These are phyloP conservation scores for Alternaria arbusti DNA, from an alignment of 2,329 filamentous ascomycete genomes.

Conservation along the genomic window DNA sequence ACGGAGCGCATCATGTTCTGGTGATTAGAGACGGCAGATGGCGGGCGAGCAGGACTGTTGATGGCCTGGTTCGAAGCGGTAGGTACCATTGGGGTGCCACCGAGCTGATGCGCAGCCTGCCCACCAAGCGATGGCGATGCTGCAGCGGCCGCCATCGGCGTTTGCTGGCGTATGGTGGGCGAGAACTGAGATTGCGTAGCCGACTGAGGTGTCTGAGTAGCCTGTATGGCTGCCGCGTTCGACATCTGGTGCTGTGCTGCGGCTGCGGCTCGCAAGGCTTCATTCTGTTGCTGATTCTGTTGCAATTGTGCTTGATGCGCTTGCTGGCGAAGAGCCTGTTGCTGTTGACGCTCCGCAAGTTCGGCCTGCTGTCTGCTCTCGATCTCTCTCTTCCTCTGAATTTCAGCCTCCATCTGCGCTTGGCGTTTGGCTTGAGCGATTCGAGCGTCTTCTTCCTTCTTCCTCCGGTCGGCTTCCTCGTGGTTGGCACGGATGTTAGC, in stretches of 20 bases:
- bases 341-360: slow-evolving; percentile 54
- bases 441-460: slow-evolving; percentile 58
- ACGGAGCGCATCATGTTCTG: slow-evolving; percentile 48
- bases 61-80: slow-evolving; percentile 47
- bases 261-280: slow-evolving; percentile 44
- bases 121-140: slow-evolving; percentile 51
- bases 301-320: slow-evolving; percentile 41
- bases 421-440: slow-evolving; percentile 49
- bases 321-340: slow-evolving; percentile 56
- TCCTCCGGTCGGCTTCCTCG: slow-evolving; percentile 68
- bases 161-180: slow-evolving; percentile 60
- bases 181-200: slow-evolving; percentile 66
- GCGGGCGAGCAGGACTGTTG: slow-evolving; percentile 47
- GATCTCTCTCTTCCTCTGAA: slow-evolving; percentile 43
- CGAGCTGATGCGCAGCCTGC: slow-evolving; percentile 45
- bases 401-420: slow-evolving; percentile 43
- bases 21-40: slow-evolving; percentile 48
- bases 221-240: slow-evolving; percentile 28
- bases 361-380: slow-evolving; percentile 43
- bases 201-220: slow-evolving; percentile 58
- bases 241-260: slow-evolving; percentile 41
- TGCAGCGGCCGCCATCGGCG: slow-evolving; percentile 51
- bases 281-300: slow-evolving; percentile 40
- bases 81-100: slow-evolving; percentile 54
- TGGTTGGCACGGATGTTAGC: slow-evolving; percentile 82